A percentile compares a stretch with the other conserved stretches of the same genome.
phyloP scores from a whole-genome alignment of 2,329 filamentous ascomycete species.

The Exophiala dermatitidis region DNA sequence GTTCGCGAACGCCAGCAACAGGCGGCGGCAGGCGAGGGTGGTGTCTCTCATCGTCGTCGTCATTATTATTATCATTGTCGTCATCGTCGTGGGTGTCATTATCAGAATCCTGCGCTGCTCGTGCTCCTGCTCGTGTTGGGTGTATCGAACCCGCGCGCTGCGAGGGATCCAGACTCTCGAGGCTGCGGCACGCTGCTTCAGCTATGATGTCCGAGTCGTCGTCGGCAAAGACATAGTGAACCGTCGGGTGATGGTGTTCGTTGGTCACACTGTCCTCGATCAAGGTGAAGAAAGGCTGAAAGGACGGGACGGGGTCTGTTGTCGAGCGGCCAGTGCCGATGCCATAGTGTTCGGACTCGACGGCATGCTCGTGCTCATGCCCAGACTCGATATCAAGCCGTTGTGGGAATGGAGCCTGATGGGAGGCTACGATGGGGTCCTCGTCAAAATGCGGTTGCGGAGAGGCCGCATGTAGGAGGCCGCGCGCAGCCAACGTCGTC shows the following conservation, averaged over 20 bases:
- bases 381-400: slow-evolving; percentile 5
- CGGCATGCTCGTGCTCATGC: slow-evolving; percentile 17
- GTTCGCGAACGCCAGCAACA: slow-evolving; percentile 44
- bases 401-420: slow-evolving; percentile 6
- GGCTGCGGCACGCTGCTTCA: slow-evolving; percentile 52
- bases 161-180: slow-evolving; percentile 36
- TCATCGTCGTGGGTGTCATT: slow-evolving; percentile 20
- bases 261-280: slow-evolving; percentile 67
- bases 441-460: slow-evolving; percentile 26
- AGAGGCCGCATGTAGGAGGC: slow-evolving; percentile 14
- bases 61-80: slow-evolving; percentile 6
- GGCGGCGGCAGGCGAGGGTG: slow-evolving; percentile 40
- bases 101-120: neutral
- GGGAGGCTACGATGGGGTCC: slow-evolving; percentile 15
- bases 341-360: slow-evolving; percentile 16
- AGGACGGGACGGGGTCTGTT: slow-evolving; percentile 35
- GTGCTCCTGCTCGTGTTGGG: slow-evolving; percentile 3
- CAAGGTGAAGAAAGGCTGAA: slow-evolving; percentile 78
- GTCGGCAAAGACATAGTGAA: slow-evolving; percentile 90
- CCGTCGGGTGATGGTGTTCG: slow-evolving; percentile 71
- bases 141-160: slow-evolving; percentile 20
- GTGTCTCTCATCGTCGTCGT: slow-evolving; percentile 20
- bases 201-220: slow-evolving; percentile 76
- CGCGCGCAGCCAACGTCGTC: slow-evolving; percentile 1
- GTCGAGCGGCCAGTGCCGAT: neutral